Evolutionary conservation across 805 yeast genomes (phyloP).

Genomic region (Yarrowia sp.): DNA sequence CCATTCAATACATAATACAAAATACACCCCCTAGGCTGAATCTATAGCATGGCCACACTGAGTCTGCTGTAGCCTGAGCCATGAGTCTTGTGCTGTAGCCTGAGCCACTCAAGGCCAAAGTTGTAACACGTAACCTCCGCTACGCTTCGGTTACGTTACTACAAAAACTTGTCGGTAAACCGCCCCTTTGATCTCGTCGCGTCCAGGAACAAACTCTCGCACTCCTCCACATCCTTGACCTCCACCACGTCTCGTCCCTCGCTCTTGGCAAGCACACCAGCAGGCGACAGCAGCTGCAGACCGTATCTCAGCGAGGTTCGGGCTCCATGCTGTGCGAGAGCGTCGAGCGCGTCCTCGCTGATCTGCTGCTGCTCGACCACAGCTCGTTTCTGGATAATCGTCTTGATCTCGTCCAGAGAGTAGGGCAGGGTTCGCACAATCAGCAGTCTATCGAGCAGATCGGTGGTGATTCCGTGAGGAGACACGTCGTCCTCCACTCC

Average conservation of each 20-base stretch:
- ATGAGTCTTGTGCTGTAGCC: too few relatives aligned
- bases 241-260: slow-evolving; percentile 72
- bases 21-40: not conserved
- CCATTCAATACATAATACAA: slow-evolving; percentile 34
- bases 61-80: too few relatives aligned
- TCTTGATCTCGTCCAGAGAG: slow-evolving; percentile 76
- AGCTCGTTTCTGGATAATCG: slow-evolving; percentile 84
- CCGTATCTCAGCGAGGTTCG: slow-evolving; percentile 89
- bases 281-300: slow-evolving; percentile 87
- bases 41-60: not conserved
- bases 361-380: slow-evolving; percentile 75
- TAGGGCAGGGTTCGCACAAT: slow-evolving; percentile 94
- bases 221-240: slow-evolving; percentile 79
- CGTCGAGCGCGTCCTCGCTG: slow-evolving; percentile 71
- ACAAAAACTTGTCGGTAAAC: slow-evolving; percentile 27
- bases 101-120: too few relatives aligned
- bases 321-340: slow-evolving; percentile 75
- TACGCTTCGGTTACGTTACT: not conserved
- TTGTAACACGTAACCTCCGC: too few relatives aligned
- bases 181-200: slow-evolving; percentile 60
- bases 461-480: slow-evolving; percentile 98
- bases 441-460: slow-evolving; percentile 86
- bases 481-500: slow-evolving; percentile 81
- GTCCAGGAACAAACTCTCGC: slow-evolving; percentile 82
- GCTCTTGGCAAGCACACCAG: slow-evolving; percentile 80